Evolutionary conservation across 2,329 filamentous ascomycete genomes (phyloP), one percentile per base, ranked within the genome.

Genomic region (Penicillium nordicum): DNA sequence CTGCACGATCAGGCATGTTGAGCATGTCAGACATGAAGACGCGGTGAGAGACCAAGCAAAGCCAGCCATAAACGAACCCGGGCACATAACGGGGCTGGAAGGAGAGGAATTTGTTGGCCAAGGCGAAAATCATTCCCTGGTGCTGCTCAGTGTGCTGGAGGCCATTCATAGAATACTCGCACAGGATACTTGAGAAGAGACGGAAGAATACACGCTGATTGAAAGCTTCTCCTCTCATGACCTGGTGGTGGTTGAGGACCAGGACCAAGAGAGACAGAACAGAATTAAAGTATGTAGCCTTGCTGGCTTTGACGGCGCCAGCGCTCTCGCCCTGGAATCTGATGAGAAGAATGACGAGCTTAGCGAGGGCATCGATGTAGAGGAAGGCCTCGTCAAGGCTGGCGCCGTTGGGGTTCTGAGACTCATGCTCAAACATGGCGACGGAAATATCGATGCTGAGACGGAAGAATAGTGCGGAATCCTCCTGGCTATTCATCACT

Each of bases 121-220:
- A 83, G 40, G 82, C 85, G 49, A 91, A 75, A 63, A 91, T 81
- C 65, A 96, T 84, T 30, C 88, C 84, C 60, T 84, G 83, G 63
- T 90, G 87, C 21, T 82, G 74, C 53, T 86, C 80, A 44, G 80
- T 72, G 34, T 87, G 70, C 55, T 87, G 81, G 58, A 86, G 80
- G 12, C 81, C 82, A 46, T 84, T 78, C 45, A 78, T 69, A 29
- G 84, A 80, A 54, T 93, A 82, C 64, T 94, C 88, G 72, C 89
- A 90, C 5, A 99, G 81, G 46, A 97, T 81, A 67, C 88, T 83
- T 0, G 91, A 93, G 69, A 97, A 88, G 41, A 99, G 81, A 44
- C 93, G 87, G 82, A 92, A 94, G 79, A 97, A 97, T 30, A 95
- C 87, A 59, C 90, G 87, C 69, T 93, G 89, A 67, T 91, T 93